A percentile compares a stretch with the other conserved stretches of the same genome.
Conservation (phyloP, 805 yeast species). For the Yamadazyma sp. region DNA sequence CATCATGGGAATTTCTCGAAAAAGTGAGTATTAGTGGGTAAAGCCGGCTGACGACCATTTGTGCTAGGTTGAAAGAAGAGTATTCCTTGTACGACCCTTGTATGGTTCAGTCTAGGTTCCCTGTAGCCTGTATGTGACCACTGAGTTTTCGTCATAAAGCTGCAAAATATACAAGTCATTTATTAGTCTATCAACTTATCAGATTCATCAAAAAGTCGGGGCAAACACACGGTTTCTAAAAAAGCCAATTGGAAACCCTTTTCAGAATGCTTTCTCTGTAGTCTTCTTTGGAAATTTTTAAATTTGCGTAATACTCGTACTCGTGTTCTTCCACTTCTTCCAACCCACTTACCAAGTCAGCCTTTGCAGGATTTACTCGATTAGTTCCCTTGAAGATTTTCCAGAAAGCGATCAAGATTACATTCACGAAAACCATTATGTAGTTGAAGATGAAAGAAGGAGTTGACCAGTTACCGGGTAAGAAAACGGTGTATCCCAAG, state of each 20-base stretch:
- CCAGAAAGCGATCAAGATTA: conserved; percentile 35
- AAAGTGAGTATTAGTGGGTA: no score
- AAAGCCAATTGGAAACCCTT: conserved; percentile 12
- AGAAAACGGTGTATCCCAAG: conserved; percentile 70
- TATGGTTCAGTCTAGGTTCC: no score
- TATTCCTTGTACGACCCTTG: no score
- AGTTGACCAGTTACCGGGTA: conserved; percentile 57
- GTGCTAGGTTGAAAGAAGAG: no score
- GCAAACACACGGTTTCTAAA: no score
- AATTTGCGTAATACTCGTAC: conserved; percentile 22
- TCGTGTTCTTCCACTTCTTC: conserved; percentile 52
- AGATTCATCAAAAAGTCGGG: no score
- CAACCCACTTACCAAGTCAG: conserved; percentile 46
- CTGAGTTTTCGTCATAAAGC: no score
- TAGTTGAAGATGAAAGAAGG: conserved; percentile 67
- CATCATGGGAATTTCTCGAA: no score
- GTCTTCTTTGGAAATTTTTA: conserved; percentile 8
- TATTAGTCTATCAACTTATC: no score
- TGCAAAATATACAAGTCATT: no score
- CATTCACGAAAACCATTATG: conserved; percentile 59
- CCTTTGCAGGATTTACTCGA: conserved; percentile 41
- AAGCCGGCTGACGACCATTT: no score
- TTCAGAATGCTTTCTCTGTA: conserved; percentile 4
- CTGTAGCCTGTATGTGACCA: no score
- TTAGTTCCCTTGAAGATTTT: conserved; percentile 36